A percentile compares a stretch with the other conserved stretches of the same genome.
phyloP scores from a whole-genome alignment of 108 stramenopile genomes.

The Craspedostauros australis region DNA sequence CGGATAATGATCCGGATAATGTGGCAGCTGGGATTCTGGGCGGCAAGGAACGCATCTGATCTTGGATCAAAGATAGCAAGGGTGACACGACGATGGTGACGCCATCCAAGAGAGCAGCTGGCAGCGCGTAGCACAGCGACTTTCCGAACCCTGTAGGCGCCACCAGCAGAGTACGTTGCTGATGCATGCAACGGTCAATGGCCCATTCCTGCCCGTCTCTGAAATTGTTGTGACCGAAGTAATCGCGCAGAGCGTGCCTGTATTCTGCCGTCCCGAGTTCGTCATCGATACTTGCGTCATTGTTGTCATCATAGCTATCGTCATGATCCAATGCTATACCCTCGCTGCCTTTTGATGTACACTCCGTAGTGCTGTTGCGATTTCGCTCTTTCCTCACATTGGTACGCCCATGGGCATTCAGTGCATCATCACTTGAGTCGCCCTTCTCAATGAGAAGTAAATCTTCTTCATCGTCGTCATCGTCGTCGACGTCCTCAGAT shows the following conservation, averaged over 20 bases:
- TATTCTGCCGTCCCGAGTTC: not conserved
- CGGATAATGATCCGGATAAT: conserved; percentile 66
- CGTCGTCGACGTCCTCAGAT: conserved; percentile 30
- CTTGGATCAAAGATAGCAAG: conserved; percentile 89
- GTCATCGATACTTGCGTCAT: not conserved
- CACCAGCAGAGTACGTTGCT: conserved; percentile 79
- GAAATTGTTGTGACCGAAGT: conserved; percentile 68
- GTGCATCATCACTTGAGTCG: not conserved
- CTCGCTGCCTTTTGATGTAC: not conserved
- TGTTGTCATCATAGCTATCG: too few species aligned
- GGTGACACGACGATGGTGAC: conserved; percentile 95
- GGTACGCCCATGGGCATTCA: not conserved
- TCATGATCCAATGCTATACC: not conserved
- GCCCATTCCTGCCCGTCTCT: conserved; percentile 92
- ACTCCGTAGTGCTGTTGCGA: not conserved
- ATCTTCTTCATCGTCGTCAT: conserved; percentile 8
- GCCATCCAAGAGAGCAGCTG: conserved; percentile 86
- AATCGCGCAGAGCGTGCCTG: conserved; percentile 26
- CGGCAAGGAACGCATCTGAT: conserved; percentile 85
- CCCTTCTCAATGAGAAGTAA: not conserved
- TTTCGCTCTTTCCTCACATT: not conserved
- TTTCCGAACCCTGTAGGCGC: conserved; percentile 99
- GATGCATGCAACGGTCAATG: conserved; percentile 61
- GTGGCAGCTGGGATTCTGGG: conserved; percentile 79
- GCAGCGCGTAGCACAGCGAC: conserved; percentile 93